A percentile compares a stretch with the other conserved stretches of the same genome.
These are phyloP conservation scores for Brassica carinata DNA, from an alignment of 345 rosid genomes.

Conservation along the genomic window DNA sequence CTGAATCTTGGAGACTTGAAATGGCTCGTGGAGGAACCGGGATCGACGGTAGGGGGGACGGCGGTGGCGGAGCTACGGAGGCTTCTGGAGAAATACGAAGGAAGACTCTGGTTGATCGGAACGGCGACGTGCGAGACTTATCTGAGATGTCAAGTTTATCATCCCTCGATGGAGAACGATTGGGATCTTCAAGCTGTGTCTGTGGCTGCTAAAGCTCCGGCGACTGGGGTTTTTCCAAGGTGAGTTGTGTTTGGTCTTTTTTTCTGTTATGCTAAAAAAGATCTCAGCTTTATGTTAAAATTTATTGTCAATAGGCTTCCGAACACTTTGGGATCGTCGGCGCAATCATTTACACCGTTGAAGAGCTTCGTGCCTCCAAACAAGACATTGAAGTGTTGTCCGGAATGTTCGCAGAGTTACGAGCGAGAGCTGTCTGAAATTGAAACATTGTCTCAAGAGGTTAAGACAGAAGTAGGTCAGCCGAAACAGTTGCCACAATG, in stretches of 20 bases:
- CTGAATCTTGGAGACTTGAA: slow-evolving; percentile 91
- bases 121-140: slow-evolving; percentile 98
- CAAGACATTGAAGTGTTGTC: slow-evolving; percentile 63
- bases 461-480: slow-evolving; percentile 53
- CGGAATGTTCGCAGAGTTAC: slow-evolving; percentile 62
- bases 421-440: slow-evolving; percentile 67
- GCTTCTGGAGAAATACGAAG: slow-evolving; percentile 54
- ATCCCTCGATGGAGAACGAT: slow-evolving; percentile 86
- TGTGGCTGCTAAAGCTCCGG: slow-evolving; percentile 72
- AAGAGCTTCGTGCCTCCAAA: slow-evolving; percentile 56
- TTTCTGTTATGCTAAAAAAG: neutral
- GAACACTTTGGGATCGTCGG: slow-evolving; percentile 54
- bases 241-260: slow-evolving; percentile 21
- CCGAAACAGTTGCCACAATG: slow-evolving; percentile 73
- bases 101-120: slow-evolving; percentile 79
- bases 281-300: neutral
- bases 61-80: slow-evolving; percentile 70
- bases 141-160: slow-evolving; percentile 90
- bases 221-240: slow-evolving; percentile 68
- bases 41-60: slow-evolving; percentile 48
- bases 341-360: slow-evolving; percentile 62
- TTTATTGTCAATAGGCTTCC: slow-evolving; percentile 51
- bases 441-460: slow-evolving; percentile 52
- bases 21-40: slow-evolving; percentile 83
- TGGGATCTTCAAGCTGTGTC: slow-evolving; percentile 98